Conservation (phyloP, 176 grass and related monocot species). For the Olyra latifolia region DNA sequence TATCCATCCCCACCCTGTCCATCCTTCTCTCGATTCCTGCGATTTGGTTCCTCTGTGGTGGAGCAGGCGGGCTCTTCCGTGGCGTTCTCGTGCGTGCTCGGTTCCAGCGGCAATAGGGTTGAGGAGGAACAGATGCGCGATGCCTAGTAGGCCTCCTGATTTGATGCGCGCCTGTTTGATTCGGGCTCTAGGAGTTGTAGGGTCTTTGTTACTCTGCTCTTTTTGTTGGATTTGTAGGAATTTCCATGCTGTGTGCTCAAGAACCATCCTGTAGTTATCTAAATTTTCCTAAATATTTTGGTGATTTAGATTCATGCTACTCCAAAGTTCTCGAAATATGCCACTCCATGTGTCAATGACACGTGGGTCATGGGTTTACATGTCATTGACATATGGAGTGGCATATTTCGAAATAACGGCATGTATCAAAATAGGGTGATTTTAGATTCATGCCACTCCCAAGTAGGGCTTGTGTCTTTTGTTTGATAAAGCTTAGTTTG, state of each 20-base stretch:
- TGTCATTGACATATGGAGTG: no score
- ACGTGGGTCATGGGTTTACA: no score
- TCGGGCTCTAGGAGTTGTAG: constrained; percentile 9
- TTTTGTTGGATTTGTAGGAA: not conserved
- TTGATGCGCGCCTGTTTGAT: constrained; percentile 7
- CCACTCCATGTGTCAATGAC: no score
- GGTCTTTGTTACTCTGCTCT: not conserved
- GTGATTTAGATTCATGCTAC: no score
- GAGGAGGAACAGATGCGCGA: not conserved
- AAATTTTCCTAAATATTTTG: no score
- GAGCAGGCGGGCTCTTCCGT: not conserved
- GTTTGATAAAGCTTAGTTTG: constrained; percentile 6
- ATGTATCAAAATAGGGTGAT: no score
- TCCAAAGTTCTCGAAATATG: no score
- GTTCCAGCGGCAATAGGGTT: not conserved
- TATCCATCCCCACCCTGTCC: constrained; percentile 4
- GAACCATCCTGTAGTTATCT: no score
- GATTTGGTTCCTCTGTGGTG: not conserved
- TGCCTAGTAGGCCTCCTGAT: not conserved
- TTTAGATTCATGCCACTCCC: no score
- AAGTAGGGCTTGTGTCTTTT: not conserved
- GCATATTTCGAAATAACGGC: no score
- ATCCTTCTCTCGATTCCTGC: not conserved
- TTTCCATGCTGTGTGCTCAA: not conserved
- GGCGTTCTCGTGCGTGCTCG: not conserved